Conservation (phyloP, 164 flowering plant genomes). For the Magnolia sinica region DNA sequence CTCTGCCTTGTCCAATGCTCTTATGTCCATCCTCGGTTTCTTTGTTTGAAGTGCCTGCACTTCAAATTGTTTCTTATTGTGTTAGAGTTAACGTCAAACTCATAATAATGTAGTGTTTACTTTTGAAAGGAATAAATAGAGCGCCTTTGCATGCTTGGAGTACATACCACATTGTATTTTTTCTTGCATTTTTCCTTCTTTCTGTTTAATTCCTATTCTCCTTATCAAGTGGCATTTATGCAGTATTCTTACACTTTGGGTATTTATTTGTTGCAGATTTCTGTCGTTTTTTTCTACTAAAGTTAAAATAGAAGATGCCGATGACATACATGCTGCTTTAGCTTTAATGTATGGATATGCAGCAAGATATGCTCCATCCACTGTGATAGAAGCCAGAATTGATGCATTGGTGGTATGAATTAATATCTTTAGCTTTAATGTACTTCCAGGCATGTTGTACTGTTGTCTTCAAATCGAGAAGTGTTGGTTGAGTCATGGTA, state of each 20-base stretch:
- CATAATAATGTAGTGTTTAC: too few species aligned
- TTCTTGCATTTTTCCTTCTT: background rate
- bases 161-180: too few species aligned
- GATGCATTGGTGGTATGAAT: constrained; percentile 86
- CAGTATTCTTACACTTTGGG: constrained; percentile 3
- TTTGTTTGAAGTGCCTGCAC: too few species aligned
- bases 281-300: constrained; percentile 64
- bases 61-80: too few species aligned
- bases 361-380: constrained; percentile 98
- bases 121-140: too few species aligned
- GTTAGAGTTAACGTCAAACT: too few species aligned
- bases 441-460: background rate
- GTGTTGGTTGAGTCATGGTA: background rate
- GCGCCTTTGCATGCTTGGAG: too few species aligned
- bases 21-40: too few species aligned
- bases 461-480: too few species aligned
- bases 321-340: constrained; percentile 97
- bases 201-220: background rate
- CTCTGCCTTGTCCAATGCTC: too few species aligned
- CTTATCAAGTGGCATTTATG: background rate
- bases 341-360: constrained; percentile 99
- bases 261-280: constrained; percentile 45
- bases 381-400: constrained; percentile 96
- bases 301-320: constrained; percentile 64
- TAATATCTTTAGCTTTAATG: background rate